Percentiles rank a stretch among this genome's conserved stretches.
These are phyloP conservation scores for Oryza nivara DNA, from an alignment of 176 grass and related monocot species.

Conservation along the genomic window DNA sequence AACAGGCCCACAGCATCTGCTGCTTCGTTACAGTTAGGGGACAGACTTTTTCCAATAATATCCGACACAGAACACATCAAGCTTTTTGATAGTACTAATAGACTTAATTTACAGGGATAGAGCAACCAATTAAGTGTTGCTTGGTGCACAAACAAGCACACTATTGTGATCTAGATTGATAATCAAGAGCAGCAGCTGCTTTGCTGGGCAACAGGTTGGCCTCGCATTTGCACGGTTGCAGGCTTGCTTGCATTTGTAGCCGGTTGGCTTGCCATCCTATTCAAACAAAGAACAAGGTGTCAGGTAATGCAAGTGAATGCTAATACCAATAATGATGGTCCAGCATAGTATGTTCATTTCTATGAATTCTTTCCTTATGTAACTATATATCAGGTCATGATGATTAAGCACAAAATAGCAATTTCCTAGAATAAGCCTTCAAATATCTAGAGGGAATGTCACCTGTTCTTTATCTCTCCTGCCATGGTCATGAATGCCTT, in stretches of 20 bases:
- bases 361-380: neutral
- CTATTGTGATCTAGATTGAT: slow-evolving; percentile 36
- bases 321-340: slow-evolving; percentile 7
- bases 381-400: neutral
- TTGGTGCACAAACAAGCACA: slow-evolving; percentile 48
- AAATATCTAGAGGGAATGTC: slow-evolving; percentile 1
- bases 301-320: neutral
- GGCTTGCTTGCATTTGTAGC: slow-evolving; percentile 53
- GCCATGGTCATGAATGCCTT: slow-evolving; percentile 81
- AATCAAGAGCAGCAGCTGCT: slow-evolving; percentile 74
- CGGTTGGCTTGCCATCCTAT: slow-evolving; percentile 76
- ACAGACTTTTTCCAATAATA: slow-evolving; percentile 43
- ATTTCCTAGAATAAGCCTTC: neutral
- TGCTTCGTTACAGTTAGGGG: slow-evolving; percentile 33
- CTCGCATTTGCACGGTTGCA: slow-evolving; percentile 59
- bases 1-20: slow-evolving; percentile 47
- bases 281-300: neutral
- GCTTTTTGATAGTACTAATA: slow-evolving; percentile 26
- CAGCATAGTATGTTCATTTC: neutral
- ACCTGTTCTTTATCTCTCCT: slow-evolving; percentile 71
- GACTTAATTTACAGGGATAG: slow-evolving; percentile 59
- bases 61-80: slow-evolving; percentile 19
- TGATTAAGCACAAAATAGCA: neutral
- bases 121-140: slow-evolving; percentile 53
- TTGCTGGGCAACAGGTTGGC: slow-evolving; percentile 66